Evolutionary conservation across 2,329 filamentous ascomycete genomes (phyloP), one percentile per base, ranked within the genome.

Genomic region (Fusarium chlamydosporum): DNA sequence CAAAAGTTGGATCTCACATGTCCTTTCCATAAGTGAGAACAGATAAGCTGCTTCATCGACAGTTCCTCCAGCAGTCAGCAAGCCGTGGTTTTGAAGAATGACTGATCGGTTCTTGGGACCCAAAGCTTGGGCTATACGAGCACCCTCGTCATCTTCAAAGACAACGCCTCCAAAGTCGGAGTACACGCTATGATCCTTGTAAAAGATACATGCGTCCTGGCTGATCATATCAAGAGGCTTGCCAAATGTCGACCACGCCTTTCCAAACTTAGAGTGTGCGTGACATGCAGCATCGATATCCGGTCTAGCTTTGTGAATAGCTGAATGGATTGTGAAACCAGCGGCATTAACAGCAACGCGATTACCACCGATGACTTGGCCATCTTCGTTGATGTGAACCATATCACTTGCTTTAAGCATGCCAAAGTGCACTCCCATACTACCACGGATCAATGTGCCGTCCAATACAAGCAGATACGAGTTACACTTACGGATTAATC

Each of bases 1-100:
- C 51, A 78, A 52, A 9, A 79, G 60, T 65, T 79, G 78, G 6
- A 78, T 72, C 52, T 79, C 73, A 40, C 78, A 79, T 3, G 72
- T 74, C 56, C 76, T 66, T 46, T 79, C 77, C 68, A 79, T 73
- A 23, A 75, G 35, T 3, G 68, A 69, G 73, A 90, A 91, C 13
- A 91, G 74, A 71, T 87, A 91, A 0, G 87, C 87, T 0, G 89
- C 89, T 76, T 91, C 89, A 61, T 91, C 89, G 1, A 91, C 89
- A 0, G 89, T 91, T 1, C 75, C 75, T 1, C 89, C 89, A 0
- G 88, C 87, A 0, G 88, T 91, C 42, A 91, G 74, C 13, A 91
- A 75, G 0, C 89, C 89, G 72, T 91, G 89, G 67, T 91, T 92
- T 50, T 86, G 79, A 29, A 91, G 76, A 31, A 91, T 87, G 58